Percentiles rank a stretch among this genome's conserved stretches.
phyloP scores from a whole-genome alignment of 2,329 filamentous ascomycete genomes.

The Triangularia verruculosa region DNA sequence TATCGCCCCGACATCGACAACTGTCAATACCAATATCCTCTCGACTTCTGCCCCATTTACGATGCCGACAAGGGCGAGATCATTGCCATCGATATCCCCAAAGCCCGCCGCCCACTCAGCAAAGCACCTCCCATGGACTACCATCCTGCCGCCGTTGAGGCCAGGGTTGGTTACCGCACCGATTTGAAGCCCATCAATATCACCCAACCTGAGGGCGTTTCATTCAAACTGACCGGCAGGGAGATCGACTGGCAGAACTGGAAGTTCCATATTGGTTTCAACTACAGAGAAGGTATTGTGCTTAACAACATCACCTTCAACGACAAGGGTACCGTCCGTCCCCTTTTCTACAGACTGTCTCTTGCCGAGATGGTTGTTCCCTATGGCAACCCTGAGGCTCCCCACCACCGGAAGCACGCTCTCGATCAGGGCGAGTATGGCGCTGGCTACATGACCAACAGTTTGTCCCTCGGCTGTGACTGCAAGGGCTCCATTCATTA shows the following conservation, averaged over 20 bases:
- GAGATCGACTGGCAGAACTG: slow-evolving; percentile 88
- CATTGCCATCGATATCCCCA: slow-evolving; percentile 79
- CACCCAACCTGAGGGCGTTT: slow-evolving; percentile 76
- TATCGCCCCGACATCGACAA: slow-evolving; percentile 83
- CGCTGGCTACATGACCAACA: slow-evolving; percentile 81
- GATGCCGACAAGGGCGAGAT: slow-evolving; percentile 76
- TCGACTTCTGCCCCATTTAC: slow-evolving; percentile 93
- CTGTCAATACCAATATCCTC: slow-evolving; percentile 84
- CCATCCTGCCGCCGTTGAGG: slow-evolving; percentile 68
- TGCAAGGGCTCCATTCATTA: slow-evolving; percentile 92
- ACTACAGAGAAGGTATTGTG: slow-evolving; percentile 88
- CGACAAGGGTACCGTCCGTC: slow-evolving; percentile 73
- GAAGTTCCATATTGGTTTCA: slow-evolving; percentile 91
- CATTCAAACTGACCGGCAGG: slow-evolving; percentile 73
- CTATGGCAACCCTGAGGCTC: slow-evolving; percentile 69
- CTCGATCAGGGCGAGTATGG: slow-evolving; percentile 81
- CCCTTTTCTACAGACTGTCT: slow-evolving; percentile 85
- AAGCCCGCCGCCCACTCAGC: slow-evolving; percentile 71
- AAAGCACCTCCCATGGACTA: slow-evolving; percentile 75
- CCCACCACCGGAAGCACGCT: slow-evolving; percentile 77
- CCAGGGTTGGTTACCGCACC: slow-evolving; percentile 69
- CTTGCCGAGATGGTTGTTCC: slow-evolving; percentile 32
- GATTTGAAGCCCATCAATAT: slow-evolving; percentile 79
- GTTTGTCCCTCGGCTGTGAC: slow-evolving; percentile 71
- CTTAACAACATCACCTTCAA: slow-evolving; percentile 88